Evolutionary conservation across 495 filamentous ascomycete genomes (phyloP).

Genomic region (Cercophora scortea): DNA sequence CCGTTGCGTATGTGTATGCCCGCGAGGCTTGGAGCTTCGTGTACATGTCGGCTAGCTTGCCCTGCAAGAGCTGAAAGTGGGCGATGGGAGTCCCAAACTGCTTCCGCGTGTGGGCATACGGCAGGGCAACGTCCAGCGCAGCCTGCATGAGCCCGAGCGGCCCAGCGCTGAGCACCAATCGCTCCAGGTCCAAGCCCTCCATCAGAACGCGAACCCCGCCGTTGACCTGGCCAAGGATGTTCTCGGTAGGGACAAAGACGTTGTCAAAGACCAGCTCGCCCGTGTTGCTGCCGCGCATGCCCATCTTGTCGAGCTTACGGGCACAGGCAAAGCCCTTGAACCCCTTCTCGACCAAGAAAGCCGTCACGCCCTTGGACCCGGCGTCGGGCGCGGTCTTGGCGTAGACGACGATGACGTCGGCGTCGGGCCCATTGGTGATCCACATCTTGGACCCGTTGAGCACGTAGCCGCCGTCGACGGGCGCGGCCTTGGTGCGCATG

Average conservation of each 20-base stretch:
- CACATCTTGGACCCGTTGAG: constrained; percentile 97
- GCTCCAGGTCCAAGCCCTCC: constrained; percentile 92
- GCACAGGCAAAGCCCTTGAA: constrained; percentile 75
- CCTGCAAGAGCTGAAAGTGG: constrained; percentile 89
- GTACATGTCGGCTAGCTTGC: constrained; percentile 94
- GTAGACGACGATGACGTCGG: constrained; percentile 83
- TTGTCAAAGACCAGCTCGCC: constrained; percentile 89
- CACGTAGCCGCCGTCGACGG: constrained; percentile 75
- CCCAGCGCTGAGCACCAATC: constrained; percentile 85
- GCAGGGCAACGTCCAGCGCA: constrained; percentile 75
- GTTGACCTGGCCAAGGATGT: constrained; percentile 74
- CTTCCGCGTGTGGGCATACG: constrained; percentile 81
- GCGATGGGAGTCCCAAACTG: constrained; percentile 87
- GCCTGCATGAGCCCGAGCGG: constrained; percentile 95
- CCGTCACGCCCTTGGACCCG: constrained; percentile 88
- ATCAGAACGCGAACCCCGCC: constrained; percentile 85
- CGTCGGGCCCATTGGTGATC: constrained; percentile 98
- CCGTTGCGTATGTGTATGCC: constrained; percentile 73
- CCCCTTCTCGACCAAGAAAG: constrained; percentile 71
- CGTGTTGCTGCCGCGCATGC: constrained; percentile 95
- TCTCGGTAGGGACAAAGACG: constrained; percentile 79
- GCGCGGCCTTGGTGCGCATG: constrained; percentile 81
- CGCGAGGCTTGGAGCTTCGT: constrained; percentile 77
- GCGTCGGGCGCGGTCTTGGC: constrained; percentile 82
- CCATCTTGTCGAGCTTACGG: constrained; percentile 93